Conservation (phyloP, 139 green algal genomes). For the Mesotaenium endlicherianum region DNA sequence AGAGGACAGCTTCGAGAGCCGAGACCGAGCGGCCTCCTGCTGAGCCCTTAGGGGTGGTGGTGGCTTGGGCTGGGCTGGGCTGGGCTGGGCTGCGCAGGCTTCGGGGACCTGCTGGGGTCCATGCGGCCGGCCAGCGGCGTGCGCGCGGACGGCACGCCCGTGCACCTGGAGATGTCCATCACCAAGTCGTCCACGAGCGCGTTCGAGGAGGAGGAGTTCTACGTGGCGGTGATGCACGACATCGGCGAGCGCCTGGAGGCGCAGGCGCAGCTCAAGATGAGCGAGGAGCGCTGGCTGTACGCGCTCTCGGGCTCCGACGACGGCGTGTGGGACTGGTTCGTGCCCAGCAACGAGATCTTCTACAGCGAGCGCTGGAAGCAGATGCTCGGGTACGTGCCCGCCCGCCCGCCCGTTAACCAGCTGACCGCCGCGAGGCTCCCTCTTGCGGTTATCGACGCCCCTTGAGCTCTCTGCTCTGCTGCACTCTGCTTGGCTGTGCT, state of each 20-base stretch:
- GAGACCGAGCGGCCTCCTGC: too few relatives aligned
- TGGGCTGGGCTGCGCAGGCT: too few relatives aligned
- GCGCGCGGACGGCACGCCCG: background rate
- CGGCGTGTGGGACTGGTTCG: conserved; percentile 22
- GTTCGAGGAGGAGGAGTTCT: background rate
- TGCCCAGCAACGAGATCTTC: conserved; percentile 13
- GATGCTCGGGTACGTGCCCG: conserved; percentile 24
- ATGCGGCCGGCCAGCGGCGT: background rate
- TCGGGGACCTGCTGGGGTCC: too few relatives aligned
- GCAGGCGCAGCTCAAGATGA: conserved; percentile 24
- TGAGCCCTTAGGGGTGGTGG: too few relatives aligned
- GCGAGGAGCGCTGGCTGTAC: conserved; percentile 25
- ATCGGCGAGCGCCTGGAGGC: conserved; percentile 12
- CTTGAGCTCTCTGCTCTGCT: too few relatives aligned
- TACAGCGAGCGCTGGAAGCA: conserved; percentile 25
- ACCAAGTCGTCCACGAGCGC: background rate
- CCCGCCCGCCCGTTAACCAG: too few relatives aligned
- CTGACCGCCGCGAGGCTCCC: too few relatives aligned
- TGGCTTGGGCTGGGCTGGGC: too few relatives aligned
- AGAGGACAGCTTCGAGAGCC: too few relatives aligned
- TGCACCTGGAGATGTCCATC: conserved; percentile 4
- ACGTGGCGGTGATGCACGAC: conserved; percentile 14
- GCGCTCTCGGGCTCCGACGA: conserved; percentile 20
- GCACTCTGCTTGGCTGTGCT: too few relatives aligned
- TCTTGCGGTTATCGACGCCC: too few relatives aligned